Evolutionary conservation across 2,329 filamentous ascomycete genomes (phyloP).

Genomic region (Talaromyces sp.): DNA sequence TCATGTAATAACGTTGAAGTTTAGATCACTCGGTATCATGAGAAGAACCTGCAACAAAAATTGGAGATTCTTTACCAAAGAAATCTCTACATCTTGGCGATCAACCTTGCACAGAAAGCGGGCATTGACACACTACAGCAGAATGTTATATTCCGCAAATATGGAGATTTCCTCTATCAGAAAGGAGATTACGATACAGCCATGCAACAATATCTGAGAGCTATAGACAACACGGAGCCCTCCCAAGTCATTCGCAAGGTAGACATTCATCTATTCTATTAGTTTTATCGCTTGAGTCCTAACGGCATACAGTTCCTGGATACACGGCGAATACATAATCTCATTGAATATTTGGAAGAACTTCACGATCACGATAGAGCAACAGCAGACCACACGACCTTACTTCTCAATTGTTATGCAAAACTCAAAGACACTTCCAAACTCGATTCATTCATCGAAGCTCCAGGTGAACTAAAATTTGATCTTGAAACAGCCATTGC

Average conservation of each 20-base stretch:
- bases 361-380: slow-evolving; percentile 90
- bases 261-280: neutral
- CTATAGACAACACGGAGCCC: slow-evolving; percentile 92
- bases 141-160: slow-evolving; percentile 86
- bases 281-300: slow-evolving; percentile 13
- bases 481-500: slow-evolving; percentile 94
- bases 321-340: slow-evolving; percentile 92
- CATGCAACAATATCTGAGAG: slow-evolving; percentile 97
- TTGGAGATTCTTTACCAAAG: slow-evolving; percentile 90
- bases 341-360: slow-evolving; percentile 96
- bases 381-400: slow-evolving; percentile 89
- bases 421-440: slow-evolving; percentile 97
- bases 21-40: slow-evolving; percentile 78
- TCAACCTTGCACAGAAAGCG: slow-evolving; percentile 85
- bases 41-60: slow-evolving; percentile 84
- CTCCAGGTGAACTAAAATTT: slow-evolving; percentile 82
- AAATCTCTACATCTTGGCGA: slow-evolving; percentile 85
- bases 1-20: slow-evolving; percentile 21
- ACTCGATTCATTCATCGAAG: slow-evolving; percentile 93
- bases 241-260: slow-evolving; percentile 94
- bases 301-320: slow-evolving; percentile 66
- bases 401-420: slow-evolving; percentile 93
- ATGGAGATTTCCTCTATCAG: slow-evolving; percentile 90
- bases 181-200: slow-evolving; percentile 94
- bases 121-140: slow-evolving; percentile 75